A percentile compares a stretch with the other conserved stretches of the same genome.
These are phyloP conservation scores for Microcera coccophila DNA, from an alignment of 2,329 filamentous ascomycete genomes.

Conservation along the genomic window DNA sequence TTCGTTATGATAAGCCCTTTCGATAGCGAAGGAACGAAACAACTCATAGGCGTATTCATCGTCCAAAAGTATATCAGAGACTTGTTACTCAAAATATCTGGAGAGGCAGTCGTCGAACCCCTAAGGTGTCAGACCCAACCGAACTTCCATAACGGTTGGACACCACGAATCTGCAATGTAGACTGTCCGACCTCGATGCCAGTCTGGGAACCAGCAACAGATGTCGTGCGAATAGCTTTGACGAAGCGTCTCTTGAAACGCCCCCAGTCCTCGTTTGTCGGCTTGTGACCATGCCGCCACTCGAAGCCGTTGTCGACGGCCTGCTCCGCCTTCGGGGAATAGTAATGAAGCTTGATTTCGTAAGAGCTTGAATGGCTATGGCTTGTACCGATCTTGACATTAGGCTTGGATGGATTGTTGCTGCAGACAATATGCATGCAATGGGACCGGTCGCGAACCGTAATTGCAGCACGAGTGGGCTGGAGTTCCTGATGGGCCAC, in stretches of 20 bases:
- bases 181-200: no score
- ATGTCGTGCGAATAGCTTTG: conserved; percentile 12
- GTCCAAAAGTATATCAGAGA: no score
- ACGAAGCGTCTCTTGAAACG: conserved; percentile 19
- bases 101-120: no score
- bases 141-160: no score
- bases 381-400: conserved; percentile 6
- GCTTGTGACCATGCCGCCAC: conserved; percentile 12
- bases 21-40: no score
- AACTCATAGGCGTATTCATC: no score
- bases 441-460: conserved; percentile 8
- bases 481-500: conserved; percentile 19
- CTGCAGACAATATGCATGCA: conserved; percentile 13
- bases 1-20: no score
- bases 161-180: no score
- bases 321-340: conserved; percentile 10
- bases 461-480: conserved; percentile 4
- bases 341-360: conserved; percentile 12
- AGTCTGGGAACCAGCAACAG: no score
- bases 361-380: conserved; percentile 13
- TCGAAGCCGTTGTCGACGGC: conserved; percentile 3
- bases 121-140: no score
- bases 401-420: conserved; percentile 11
- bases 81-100: no score
- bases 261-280: conserved; percentile 20